Percentiles rank a stretch among this genome's conserved stretches.
Conservation (phyloP, 352 stramenopile species). For the Phytophthora agathidicida region DNA sequence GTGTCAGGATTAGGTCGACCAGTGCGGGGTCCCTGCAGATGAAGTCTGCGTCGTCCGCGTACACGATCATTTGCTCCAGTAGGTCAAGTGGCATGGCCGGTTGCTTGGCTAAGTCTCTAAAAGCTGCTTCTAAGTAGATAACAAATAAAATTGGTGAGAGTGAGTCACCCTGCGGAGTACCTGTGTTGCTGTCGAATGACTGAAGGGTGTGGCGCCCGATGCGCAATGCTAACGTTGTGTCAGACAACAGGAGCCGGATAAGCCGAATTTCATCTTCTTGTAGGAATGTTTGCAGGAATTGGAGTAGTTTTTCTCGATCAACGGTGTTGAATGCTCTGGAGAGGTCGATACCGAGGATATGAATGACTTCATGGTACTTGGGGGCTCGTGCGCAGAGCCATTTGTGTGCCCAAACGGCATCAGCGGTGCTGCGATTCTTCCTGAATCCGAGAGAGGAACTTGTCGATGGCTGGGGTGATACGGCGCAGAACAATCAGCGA, state of each 20-base stretch:
- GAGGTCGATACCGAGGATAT: constrained; percentile 11
- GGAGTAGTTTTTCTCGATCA: constrained; percentile 1
- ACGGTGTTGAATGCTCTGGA: constrained; percentile 10
- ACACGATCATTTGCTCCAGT: constrained; percentile 14
- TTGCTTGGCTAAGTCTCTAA: not conserved
- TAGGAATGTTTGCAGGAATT: constrained; percentile 3
- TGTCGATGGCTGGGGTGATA: not conserved
- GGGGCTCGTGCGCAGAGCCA: not conserved
- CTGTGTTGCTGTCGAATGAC: not conserved
- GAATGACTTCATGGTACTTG: not conserved
- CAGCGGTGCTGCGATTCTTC: not conserved
- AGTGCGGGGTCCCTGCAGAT: not conserved
- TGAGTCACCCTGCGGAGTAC: constrained; percentile 9
- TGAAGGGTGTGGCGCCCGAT: not conserved
- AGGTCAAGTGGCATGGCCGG: not conserved
- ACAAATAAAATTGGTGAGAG: constrained; percentile 7
- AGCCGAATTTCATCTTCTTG: constrained; percentile 1
- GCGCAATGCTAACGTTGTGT: constrained; percentile 1
- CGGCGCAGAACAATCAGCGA: not conserved
- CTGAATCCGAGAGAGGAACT: not conserved
- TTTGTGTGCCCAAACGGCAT: not conserved
- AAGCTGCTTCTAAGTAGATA: constrained; percentile 3
- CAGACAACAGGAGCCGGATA: not conserved
- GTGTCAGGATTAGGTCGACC: not conserved
- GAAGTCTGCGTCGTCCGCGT: constrained; percentile 17